These are phyloP conservation scores for Hyaloperonospora brassicae DNA, from an alignment of 352 stramenopile species.

Conservation along the genomic window DNA sequence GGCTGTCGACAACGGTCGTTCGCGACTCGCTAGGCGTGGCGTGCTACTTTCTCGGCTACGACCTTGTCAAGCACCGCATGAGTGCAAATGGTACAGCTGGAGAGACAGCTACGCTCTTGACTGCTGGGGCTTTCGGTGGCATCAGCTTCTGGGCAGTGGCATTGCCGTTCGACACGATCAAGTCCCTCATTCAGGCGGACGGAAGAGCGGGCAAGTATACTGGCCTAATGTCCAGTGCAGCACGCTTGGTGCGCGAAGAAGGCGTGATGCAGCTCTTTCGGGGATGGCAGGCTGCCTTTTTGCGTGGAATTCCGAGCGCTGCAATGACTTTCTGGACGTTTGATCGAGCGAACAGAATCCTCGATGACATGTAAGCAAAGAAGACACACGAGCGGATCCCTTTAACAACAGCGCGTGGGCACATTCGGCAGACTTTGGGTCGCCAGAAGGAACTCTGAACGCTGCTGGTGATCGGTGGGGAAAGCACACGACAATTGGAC, in stretches of 20 bases:
- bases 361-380: constrained; percentile 29
- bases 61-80: constrained; percentile 51
- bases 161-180: constrained; percentile 80
- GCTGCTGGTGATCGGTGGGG: too few relatives aligned
- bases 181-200: constrained; percentile 77
- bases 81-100: constrained; percentile 16
- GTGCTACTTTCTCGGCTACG: constrained; percentile 83
- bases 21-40: constrained; percentile 80
- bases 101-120: constrained; percentile 49
- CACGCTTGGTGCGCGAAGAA: constrained; percentile 41
- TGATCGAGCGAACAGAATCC: constrained; percentile 48
- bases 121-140: constrained; percentile 64
- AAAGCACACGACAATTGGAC: too few relatives aligned
- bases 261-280: constrained; percentile 62
- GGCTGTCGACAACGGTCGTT: constrained; percentile 63
- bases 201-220: constrained; percentile 33
- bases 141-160: constrained; percentile 80
- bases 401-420: too few relatives aligned
- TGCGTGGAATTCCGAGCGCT: constrained; percentile 58
- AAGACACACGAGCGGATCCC: not conserved
- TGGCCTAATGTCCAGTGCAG: constrained; percentile 33
- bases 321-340: constrained; percentile 81
- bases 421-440: too few relatives aligned
- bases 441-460: too few relatives aligned
- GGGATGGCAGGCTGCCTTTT: constrained; percentile 77